A percentile compares a stretch with the other conserved stretches of the same genome.
phyloP scores from a whole-genome alignment of 139 green algal genomes.

The Coelastrella sp. region DNA sequence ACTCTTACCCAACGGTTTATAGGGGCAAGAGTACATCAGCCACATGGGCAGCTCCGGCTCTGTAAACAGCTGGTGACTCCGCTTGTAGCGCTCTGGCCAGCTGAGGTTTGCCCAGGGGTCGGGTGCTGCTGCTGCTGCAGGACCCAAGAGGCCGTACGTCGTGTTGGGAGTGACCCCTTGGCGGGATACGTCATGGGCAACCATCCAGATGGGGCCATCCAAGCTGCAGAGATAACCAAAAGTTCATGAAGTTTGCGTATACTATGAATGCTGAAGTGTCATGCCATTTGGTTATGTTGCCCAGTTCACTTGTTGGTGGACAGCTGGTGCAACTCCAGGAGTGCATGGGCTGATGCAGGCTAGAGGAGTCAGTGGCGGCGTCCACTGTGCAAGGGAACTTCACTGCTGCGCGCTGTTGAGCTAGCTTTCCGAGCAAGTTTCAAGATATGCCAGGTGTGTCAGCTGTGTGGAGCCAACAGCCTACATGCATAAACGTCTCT shows the following conservation, averaged over 20 bases:
- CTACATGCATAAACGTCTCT: too few species aligned
- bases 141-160: neutral
- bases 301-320: too few species aligned
- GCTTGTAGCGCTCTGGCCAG: neutral
- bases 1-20: neutral
- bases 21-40: slow-evolving; percentile 38
- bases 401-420: too few species aligned
- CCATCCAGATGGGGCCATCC: slow-evolving; percentile 38
- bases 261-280: too few species aligned
- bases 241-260: neutral
- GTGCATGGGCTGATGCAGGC: too few species aligned
- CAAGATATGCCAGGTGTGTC: too few species aligned
- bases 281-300: too few species aligned
- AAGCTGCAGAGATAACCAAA: slow-evolving; percentile 2
- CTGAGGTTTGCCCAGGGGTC: neutral
- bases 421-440: too few species aligned
- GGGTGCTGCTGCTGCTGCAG: neutral
- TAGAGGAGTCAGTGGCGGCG: too few species aligned
- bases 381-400: too few species aligned
- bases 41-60: slow-evolving; percentile 23
- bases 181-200: slow-evolving; percentile 17
- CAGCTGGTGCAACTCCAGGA: too few species aligned
- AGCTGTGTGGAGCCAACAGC: neutral
- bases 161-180: neutral
- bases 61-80: neutral